Conservation (phyloP, 2,329 filamentous ascomycete genomes). For the Xylaria sp. region DNA sequence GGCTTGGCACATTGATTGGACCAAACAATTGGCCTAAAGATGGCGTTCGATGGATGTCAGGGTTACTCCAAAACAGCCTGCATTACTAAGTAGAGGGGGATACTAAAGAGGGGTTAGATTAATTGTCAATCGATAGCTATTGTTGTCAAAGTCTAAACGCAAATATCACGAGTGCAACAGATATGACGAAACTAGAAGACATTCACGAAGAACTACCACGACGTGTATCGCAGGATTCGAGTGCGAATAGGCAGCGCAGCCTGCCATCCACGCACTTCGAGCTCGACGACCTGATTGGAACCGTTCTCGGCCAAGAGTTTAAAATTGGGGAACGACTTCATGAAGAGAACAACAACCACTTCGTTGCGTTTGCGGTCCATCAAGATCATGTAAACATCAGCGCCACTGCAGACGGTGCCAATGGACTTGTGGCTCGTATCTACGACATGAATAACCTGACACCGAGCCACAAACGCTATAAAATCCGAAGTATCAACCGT, state of each 20-base stretch:
- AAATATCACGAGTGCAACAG: neutral
- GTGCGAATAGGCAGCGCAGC: neutral
- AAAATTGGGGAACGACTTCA: neutral
- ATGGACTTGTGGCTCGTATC: neutral
- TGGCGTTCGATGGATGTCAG: neutral
- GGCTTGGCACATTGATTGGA: conserved; percentile 1
- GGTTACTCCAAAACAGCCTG: neutral
- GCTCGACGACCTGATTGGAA: neutral
- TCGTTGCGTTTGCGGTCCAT: neutral
- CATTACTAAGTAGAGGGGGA: neutral
- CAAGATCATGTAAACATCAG: neutral
- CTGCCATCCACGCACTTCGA: neutral
- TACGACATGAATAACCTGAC: conserved; percentile 5
- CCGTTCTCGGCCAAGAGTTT: neutral
- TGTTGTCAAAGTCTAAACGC: neutral
- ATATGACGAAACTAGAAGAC: neutral
- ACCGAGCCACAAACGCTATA: neutral
- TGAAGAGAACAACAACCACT: neutral
- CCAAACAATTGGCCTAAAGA: neutral
- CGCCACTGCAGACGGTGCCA: neutral
- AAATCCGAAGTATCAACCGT: neutral
- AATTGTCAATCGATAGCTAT: neutral
- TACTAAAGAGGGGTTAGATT: neutral
- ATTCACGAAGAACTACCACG: neutral
- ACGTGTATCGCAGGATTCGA: neutral